Percentiles rank a stretch among this genome's conserved stretches.
Evolutionary conservation across 176 grass and related monocot genomes (phyloP).

Genomic region (Hsuehochloa calcarea): DNA sequence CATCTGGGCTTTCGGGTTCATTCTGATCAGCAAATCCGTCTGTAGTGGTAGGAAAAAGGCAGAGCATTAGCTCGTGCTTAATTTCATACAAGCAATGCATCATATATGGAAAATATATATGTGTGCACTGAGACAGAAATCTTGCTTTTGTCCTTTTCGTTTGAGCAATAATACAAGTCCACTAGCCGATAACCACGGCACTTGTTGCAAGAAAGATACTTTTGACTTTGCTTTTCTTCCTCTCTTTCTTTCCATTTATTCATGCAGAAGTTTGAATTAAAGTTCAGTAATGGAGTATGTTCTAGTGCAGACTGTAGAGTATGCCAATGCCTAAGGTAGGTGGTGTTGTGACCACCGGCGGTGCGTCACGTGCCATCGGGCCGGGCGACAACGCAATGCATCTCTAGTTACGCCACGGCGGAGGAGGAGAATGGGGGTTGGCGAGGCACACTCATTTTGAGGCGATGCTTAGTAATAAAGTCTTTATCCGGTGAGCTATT

Average conservation of each 20-base stretch:
- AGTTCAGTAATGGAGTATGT: not conserved
- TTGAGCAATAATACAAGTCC: not conserved
- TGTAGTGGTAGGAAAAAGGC: not conserved
- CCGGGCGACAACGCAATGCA: no score
- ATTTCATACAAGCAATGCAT: not conserved
- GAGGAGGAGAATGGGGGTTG: no score
- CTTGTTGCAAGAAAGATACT: constrained; percentile 26
- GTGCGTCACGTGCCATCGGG: no score
- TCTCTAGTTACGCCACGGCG: no score
- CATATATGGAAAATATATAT: not conserved
- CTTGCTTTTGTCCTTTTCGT: not conserved
- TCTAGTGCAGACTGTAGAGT: not conserved
- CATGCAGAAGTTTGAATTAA: constrained; percentile 16
- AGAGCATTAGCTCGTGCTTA: not conserved
- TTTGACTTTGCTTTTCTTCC: constrained; percentile 26
- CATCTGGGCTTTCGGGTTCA: not conserved
- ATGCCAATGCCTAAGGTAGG: not conserved
- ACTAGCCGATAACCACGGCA: constrained; percentile 28
- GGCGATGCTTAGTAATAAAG: no score
- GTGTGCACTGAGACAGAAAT: not conserved
- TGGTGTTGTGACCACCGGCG: no score
- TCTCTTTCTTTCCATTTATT: no score
- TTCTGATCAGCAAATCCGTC: not conserved
- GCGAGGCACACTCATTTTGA: no score
- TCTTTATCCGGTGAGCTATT: no score